phyloP scores from a whole-genome alignment of 176 grass and related monocot species.

The Avena atlantica region DNA sequence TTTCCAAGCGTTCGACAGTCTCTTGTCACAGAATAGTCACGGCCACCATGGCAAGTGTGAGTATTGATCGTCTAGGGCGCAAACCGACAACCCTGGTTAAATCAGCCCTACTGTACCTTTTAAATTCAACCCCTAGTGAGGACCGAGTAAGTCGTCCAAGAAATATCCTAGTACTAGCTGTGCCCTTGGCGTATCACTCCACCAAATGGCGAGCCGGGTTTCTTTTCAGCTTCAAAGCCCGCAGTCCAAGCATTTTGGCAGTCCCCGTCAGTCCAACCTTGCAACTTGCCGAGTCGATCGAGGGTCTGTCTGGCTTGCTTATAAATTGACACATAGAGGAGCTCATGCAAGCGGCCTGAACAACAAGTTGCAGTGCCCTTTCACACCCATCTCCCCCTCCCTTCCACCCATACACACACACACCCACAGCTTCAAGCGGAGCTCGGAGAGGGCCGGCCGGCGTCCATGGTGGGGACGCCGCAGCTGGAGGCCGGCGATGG shows the following conservation, averaged over 20 bases:
- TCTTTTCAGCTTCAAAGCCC: neutral
- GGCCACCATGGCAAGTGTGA: no score
- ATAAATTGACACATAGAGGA: slow-evolving; percentile 27
- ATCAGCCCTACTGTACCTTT: no score
- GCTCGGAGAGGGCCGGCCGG: neutral
- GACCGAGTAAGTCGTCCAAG: neutral
- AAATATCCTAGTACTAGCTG: neutral
- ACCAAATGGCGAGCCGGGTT: neutral
- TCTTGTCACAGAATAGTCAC: no score
- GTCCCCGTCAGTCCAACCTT: neutral
- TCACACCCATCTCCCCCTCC: neutral
- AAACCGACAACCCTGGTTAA: no score
- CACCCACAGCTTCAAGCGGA: neutral
- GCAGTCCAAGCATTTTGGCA: neutral
- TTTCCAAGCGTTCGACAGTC: no score
- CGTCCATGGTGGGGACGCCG: slow-evolving; percentile 58
- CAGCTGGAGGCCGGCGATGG: slow-evolving; percentile 45
- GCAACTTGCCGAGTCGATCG: neutral
- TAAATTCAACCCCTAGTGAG: neutral
- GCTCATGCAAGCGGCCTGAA: neutral
- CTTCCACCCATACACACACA: neutral
- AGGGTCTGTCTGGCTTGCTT: neutral
- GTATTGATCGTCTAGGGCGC: no score
- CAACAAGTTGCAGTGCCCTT: neutral
- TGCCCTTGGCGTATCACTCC: neutral